Evolutionary conservation across 2,329 filamentous ascomycete species (phyloP), one percentile per base, ranked within the genome.

Genomic region (Monosporascus sp.): DNA sequence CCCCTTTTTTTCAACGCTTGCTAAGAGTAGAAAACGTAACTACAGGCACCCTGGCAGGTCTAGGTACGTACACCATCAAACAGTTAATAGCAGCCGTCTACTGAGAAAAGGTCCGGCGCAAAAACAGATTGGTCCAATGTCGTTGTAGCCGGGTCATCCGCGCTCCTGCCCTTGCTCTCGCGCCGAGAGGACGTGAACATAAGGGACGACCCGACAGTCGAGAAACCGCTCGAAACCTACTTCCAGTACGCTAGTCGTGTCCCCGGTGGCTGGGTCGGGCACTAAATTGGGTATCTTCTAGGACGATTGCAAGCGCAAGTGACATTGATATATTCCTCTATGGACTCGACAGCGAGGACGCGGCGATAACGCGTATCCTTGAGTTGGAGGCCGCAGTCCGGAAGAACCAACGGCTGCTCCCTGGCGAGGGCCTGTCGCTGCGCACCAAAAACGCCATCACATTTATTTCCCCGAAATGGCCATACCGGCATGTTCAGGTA

Each of bases 291-390:
- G 18, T 17, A 14, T 15, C 51, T 22, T n/a, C 35, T 44, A 49
- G 50, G 25, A 15, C 41, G n/a, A 55, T 43, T 7, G 53, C 53
- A 15, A 25, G 25, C 15, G 22, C 48, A 17, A 54, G 56, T 20
- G 45, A 48, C 20, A 48, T 48, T 31, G 45, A 48, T 22, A 31
- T 48, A 31, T 48, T 48, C 25, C n/a, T 48, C 22, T 48, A 48
- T 36, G 45, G 18, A 7, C n/a, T 48, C 31, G 45, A 48, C 9
- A n/a, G 17, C 22, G 45, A 48, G 18, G 22, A 48, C 2, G 50
- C 38, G n/a, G 45, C 8, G 17, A 27, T 25, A 2, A n/a, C 9
- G 24, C 45, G 45, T 7, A 48, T 48, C 17, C 18, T 36, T 18
- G 25, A 36, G 22, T 3, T 48, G 9, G 45, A 48, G 7, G 18